Conservation (phyloP, 352 stramenopile species). For the Globisporangium camurandrum region DNA sequence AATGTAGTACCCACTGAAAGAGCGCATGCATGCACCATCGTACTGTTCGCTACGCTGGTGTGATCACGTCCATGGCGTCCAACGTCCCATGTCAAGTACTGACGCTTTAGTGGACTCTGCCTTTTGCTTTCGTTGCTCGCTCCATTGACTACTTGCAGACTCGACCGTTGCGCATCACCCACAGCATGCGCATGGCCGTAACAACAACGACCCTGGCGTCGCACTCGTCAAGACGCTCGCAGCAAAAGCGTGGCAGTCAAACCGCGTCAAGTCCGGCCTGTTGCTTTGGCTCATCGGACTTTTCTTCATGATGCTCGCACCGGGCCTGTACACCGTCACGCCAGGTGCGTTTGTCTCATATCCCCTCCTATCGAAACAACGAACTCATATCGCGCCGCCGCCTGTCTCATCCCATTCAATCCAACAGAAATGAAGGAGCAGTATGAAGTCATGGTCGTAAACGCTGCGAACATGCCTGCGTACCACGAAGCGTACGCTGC, state of each 20-base stretch:
- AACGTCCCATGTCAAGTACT: too few relatives aligned
- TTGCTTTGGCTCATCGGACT: constrained; percentile 69
- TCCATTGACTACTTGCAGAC: neutral
- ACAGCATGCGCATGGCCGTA: neutral
- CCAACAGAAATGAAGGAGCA: constrained; percentile 51
- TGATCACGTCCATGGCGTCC: too few relatives aligned
- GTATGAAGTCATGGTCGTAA: constrained; percentile 71
- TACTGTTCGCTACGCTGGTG: neutral
- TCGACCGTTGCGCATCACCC: constrained; percentile 2
- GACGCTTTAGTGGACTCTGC: too few relatives aligned
- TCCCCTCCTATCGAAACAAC: neutral
- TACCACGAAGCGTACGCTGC: constrained; percentile 64
- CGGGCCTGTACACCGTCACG: constrained; percentile 48
- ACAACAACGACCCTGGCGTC: constrained; percentile 31
- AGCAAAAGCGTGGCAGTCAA: constrained; percentile 41
- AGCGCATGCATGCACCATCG: neutral
- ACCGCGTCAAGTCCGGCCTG: constrained; percentile 55
- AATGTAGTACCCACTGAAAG: neutral
- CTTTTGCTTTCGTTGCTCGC: too few relatives aligned
- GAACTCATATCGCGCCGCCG: too few relatives aligned
- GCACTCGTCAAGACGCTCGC: constrained; percentile 50
- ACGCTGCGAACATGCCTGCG: constrained; percentile 69
- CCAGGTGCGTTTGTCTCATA: constrained; percentile 13
- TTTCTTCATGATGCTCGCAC: constrained; percentile 76
- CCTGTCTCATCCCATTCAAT: neutral